Conservation (phyloP, 108 stramenopile species). For the Nitzschia sp. region DNA sequence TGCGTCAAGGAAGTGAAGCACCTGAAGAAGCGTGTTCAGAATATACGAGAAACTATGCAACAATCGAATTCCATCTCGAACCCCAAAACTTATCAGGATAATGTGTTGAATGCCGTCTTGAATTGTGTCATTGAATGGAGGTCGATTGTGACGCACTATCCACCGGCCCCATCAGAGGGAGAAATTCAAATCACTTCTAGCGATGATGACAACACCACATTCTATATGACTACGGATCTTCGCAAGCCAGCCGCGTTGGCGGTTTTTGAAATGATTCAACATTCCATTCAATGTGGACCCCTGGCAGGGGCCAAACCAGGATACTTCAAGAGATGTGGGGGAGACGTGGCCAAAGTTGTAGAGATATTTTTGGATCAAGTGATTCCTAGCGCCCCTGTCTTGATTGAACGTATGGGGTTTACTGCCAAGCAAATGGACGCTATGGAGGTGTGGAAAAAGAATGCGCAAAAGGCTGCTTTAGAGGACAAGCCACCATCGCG, state of each 20-base stretch:
- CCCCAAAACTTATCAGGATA: conserved; percentile 56
- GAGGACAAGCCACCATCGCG: conserved; percentile 64
- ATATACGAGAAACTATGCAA: conserved; percentile 54
- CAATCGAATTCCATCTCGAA: conserved; percentile 38
- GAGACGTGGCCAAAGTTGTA: conserved; percentile 60
- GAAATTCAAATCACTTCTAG: background rate
- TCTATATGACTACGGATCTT: background rate
- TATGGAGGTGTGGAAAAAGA: conserved; percentile 59
- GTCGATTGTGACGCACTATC: conserved; percentile 53
- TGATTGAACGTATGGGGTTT: conserved; percentile 38
- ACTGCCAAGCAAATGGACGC: conserved; percentile 60
- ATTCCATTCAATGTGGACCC: conserved; percentile 72
- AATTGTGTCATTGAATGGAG: conserved; percentile 77
- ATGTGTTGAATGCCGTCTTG: conserved; percentile 58
- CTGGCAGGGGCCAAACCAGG: conserved; percentile 77
- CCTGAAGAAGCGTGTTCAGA: conserved; percentile 47
- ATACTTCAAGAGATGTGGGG: conserved; percentile 84
- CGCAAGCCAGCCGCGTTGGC: conserved; percentile 28
- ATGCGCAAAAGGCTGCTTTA: conserved; percentile 57
- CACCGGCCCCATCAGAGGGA: background rate
- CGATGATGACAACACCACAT: conserved; percentile 3
- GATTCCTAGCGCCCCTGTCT: conserved; percentile 19
- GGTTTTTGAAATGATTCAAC: conserved; percentile 67
- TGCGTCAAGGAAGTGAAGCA: conserved; percentile 52
- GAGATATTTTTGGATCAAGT: conserved; percentile 50